Conservation (phyloP, 441 rosid species). For the Erodium texanum region DNA sequence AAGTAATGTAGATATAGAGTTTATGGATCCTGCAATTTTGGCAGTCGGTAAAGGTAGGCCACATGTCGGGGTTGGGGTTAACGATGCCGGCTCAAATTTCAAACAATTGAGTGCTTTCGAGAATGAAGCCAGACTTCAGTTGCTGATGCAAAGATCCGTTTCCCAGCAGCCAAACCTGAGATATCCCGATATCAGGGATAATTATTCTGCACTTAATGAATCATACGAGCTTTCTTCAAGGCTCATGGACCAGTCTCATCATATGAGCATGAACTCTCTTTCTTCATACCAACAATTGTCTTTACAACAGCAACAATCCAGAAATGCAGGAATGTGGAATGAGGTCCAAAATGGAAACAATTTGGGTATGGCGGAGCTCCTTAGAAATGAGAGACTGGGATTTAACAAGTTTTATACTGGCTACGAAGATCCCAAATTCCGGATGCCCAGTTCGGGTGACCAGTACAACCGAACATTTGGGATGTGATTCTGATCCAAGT, state of each 20-base stretch:
- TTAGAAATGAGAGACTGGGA: conserved; percentile 70
- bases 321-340: conserved; percentile 45
- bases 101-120: conserved; percentile 48
- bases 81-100: conserved; percentile 36
- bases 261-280: conserved; percentile 35
- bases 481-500: conserved; percentile 33
- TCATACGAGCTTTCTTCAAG: conserved; percentile 56
- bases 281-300: conserved; percentile 45
- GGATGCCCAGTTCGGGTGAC: conserved; percentile 63
- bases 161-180: conserved; percentile 47
- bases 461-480: conserved; percentile 67
- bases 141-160: conserved; percentile 61
- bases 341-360: conserved; percentile 58
- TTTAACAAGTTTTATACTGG: conserved; percentile 43
- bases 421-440: conserved; percentile 67
- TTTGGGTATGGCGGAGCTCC: conserved; percentile 27
- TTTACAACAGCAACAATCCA: conserved; percentile 37
- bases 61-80: conserved; percentile 36
- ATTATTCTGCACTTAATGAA: conserved; percentile 39
- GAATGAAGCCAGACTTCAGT: conserved; percentile 53
- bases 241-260: conserved; percentile 54
- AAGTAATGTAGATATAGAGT: conserved; percentile 50
- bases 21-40: conserved; percentile 88
- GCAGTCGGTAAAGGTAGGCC: conserved; percentile 85
- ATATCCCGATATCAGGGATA: conserved; percentile 43